phyloP scores from a whole-genome alignment of 208 protist species.

The Trypanosomatidae sp. region DNA sequence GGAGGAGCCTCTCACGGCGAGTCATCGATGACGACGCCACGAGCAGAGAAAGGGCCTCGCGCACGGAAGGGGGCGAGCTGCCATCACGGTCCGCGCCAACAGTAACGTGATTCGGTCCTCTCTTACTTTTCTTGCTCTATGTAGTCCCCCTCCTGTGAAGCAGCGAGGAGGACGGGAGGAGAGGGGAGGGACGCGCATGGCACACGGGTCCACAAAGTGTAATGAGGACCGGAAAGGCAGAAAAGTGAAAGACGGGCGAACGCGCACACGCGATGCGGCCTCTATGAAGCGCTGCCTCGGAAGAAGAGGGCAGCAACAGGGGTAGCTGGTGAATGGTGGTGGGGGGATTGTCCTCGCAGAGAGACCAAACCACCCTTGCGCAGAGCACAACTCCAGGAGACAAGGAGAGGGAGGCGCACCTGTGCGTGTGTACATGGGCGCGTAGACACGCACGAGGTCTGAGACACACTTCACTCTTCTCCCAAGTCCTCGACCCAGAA shows the following conservation, averaged over 20 bases:
- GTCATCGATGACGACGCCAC: too few species aligned
- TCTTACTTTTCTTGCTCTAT: neutral
- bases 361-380: neutral
- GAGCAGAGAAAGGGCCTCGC: neutral
- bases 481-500: neutral
- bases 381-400: too few species aligned
- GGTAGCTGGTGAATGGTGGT: neutral
- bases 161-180: neutral
- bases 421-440: neutral
- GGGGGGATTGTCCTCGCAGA: neutral
- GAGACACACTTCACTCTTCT: neutral
- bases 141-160: neutral
- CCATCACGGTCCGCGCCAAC: neutral
- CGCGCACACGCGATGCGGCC: neutral
- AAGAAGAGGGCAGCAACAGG: neutral
- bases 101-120: neutral
- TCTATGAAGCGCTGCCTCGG: slow-evolving; percentile 8
- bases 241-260: too few species aligned
- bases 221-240: neutral
- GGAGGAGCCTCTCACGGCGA: too few species aligned
- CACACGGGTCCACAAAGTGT: neutral
- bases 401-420: neutral
- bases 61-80: neutral
- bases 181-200: neutral
- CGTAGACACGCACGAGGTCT: neutral